Conservation (phyloP, 805 yeast genomes). For the Kregervanrija fluxuum region DNA sequence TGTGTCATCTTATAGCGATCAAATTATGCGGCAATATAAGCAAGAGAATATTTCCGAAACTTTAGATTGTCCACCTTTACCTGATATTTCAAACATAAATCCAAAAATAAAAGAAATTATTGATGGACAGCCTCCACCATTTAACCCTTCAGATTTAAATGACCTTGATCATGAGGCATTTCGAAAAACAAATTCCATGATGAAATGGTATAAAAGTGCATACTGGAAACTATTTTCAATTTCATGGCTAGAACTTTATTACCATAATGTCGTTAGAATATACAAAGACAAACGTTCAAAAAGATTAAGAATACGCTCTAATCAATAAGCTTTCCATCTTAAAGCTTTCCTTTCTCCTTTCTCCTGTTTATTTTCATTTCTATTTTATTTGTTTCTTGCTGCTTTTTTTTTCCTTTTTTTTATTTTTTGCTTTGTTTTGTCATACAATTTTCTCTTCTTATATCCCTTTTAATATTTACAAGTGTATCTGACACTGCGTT, state of each 20-base stretch:
- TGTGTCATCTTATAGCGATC: neutral
- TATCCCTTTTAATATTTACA: no score
- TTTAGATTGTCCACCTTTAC: conserved; percentile 21
- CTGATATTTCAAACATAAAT: conserved; percentile 18
- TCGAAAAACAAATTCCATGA: conserved; percentile 26
- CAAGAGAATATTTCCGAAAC: conserved; percentile 8
- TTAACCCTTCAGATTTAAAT: conserved; percentile 34
- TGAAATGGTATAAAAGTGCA: conserved; percentile 22
- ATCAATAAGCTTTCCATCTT: no score
- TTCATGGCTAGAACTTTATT: conserved; percentile 36
- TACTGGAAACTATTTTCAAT: conserved; percentile 58
- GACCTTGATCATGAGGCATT: conserved; percentile 41
- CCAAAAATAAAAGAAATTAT: conserved; percentile 19
- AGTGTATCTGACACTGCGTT: no score
- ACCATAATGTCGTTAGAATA: conserved; percentile 40
- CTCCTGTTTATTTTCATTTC: no score
- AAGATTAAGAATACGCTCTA: conserved; percentile 9
- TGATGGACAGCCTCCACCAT: conserved; percentile 26
- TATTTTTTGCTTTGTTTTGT: no score
- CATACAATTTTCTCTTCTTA: no score
- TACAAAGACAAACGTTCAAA: conserved; percentile 23
- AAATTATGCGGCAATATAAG: neutral
- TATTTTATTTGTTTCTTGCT: no score
- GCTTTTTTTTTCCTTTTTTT: no score
- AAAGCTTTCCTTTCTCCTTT: no score